A percentile compares a stretch with the other conserved stretches of the same genome.
Evolutionary conservation across 2,329 filamentous ascomycete genomes (phyloP).

Genomic region (Xylariaceae sp.): DNA sequence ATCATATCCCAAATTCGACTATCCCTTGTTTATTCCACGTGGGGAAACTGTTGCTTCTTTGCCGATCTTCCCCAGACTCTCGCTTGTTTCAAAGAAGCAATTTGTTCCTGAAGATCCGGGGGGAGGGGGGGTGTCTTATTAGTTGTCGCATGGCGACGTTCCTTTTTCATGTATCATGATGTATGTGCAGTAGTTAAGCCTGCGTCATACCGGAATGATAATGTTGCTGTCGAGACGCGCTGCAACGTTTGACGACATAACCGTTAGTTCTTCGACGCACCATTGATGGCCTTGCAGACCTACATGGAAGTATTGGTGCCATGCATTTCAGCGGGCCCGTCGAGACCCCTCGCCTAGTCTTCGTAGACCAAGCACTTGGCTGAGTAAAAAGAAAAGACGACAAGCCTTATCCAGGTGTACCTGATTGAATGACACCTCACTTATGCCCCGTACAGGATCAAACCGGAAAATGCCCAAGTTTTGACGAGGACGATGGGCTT

Average conservation of each 20-base stretch:
- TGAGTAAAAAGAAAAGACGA: background rate
- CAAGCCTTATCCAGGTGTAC: background rate
- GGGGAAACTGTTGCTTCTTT: background rate
- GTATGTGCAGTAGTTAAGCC: background rate
- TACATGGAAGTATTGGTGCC: constrained; percentile 12
- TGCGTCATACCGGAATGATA: background rate
- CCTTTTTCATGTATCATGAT: constrained; percentile 8
- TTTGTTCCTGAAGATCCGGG: constrained; percentile 22
- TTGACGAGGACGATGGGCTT: no score
- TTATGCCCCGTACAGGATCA: no score
- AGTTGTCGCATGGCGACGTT: no score
- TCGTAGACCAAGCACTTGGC: background rate
- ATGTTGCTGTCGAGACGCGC: background rate
- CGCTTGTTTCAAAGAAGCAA: constrained; percentile 16
- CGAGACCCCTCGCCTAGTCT: constrained; percentile 15
- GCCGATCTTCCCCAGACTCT: constrained; percentile 23
- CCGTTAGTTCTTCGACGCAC: background rate
- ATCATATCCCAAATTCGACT: background rate
- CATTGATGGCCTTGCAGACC: constrained; percentile 11
- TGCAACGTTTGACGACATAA: constrained; percentile 2
- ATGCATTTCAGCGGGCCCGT: constrained; percentile 13
- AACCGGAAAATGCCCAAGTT: no score
- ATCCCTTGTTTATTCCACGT: background rate
- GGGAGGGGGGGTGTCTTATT: background rate
- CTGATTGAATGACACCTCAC: no score